A percentile compares a stretch with the other conserved stretches of the same genome.
Conservation (phyloP, 768 basidiomycete genomes). For the Amanita pallidorosea region DNA sequence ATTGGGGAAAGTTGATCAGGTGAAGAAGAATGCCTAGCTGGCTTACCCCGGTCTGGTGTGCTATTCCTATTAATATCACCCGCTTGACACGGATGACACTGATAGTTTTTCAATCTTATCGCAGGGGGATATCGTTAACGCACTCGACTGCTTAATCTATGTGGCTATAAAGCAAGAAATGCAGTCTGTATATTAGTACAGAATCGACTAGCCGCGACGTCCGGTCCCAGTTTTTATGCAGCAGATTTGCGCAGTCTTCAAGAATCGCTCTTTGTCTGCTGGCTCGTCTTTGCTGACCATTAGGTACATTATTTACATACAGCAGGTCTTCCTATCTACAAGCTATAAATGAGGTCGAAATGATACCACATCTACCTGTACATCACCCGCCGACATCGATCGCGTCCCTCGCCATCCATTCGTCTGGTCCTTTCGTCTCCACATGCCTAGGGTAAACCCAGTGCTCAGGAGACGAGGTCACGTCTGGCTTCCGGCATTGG, state of each 20-base stretch:
- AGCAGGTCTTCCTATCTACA: not conserved
- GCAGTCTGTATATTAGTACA: not conserved
- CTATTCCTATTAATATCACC: not conserved
- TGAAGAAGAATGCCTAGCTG: constrained; percentile 10
- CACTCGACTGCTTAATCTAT: not conserved
- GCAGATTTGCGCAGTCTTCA: not conserved
- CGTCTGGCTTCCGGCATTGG: too few species aligned
- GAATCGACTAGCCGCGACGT: not conserved
- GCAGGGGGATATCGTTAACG: not conserved
- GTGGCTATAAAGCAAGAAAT: not conserved
- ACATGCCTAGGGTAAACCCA: too few species aligned
- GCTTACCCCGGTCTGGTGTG: not conserved
- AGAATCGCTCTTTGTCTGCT: not conserved
- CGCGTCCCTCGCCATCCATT: too few species aligned
- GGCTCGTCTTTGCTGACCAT: not conserved
- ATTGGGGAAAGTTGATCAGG: constrained; percentile 44
- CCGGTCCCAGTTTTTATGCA: not conserved
- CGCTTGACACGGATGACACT: not conserved
- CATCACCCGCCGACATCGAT: not conserved
- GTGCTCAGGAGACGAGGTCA: too few species aligned
- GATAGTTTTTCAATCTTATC: not conserved
- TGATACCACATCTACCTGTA: not conserved
- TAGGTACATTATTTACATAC: not conserved
- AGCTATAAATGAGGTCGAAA: not conserved
- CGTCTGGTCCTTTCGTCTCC: too few species aligned